Evolutionary conservation across 2,329 filamentous ascomycete genomes (phyloP).

Genomic region (Hypocrella siamensis): DNA sequence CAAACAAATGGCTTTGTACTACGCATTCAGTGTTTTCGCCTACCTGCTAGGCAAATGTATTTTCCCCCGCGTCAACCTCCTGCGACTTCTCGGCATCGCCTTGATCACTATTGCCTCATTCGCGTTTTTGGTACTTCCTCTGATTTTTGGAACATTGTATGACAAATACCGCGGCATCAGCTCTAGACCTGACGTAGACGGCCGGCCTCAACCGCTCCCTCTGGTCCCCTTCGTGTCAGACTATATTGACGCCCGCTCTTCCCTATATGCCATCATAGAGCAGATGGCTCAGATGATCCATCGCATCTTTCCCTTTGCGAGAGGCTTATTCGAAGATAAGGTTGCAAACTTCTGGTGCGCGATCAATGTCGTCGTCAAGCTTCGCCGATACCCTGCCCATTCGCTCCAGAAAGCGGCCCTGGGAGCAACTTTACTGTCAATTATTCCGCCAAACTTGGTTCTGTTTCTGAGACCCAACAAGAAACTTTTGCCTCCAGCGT

Average conservation of each 20-base stretch:
- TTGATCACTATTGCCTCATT: slow-evolving; percentile 60
- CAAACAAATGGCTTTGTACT: slow-evolving; percentile 99
- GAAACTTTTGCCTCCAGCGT: slow-evolving; percentile 60
- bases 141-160: slow-evolving; percentile 57
- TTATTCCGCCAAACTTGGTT: slow-evolving; percentile 63
- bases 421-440: slow-evolving; percentile 56
- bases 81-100: slow-evolving; percentile 60
- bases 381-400: slow-evolving; percentile 55
- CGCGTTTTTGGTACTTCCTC: slow-evolving; percentile 56
- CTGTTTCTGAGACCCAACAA: slow-evolving; percentile 67
- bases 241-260: slow-evolving; percentile 45
- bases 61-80: slow-evolving; percentile 52
- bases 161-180: slow-evolving; percentile 50
- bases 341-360: slow-evolving; percentile 98
- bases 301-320: slow-evolving; percentile 87
- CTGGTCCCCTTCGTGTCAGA: slow-evolving; percentile 42
- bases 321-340: slow-evolving; percentile 97
- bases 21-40: slow-evolving; percentile 82
- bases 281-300: slow-evolving; percentile 75
- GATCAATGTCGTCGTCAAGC: slow-evolving; percentile 76
- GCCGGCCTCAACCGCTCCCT: slow-evolving; percentile 45
- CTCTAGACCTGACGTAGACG: slow-evolving; percentile 37
- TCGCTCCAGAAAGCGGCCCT: slow-evolving; percentile 66
- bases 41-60: slow-evolving; percentile 79
- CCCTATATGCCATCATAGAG: slow-evolving; percentile 60